These are phyloP conservation scores for Cephaloascus albidus DNA, from an alignment of 805 yeast genomes.

Conservation along the genomic window DNA sequence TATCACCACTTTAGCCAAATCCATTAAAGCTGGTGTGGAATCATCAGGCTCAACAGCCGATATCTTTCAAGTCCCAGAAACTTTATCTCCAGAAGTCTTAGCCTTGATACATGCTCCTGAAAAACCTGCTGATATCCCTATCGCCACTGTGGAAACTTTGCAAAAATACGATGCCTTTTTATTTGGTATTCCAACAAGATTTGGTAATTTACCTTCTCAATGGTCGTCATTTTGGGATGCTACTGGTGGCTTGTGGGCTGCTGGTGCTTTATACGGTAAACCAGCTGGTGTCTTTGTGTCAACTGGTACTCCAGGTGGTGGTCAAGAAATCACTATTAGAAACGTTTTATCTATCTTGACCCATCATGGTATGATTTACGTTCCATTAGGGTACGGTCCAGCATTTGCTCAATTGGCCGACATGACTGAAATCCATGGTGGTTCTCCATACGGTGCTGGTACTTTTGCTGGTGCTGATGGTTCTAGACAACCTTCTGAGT, in stretches of 20 bases:
- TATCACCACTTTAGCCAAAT: slow-evolving; percentile 56
- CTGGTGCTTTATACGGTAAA: slow-evolving; percentile 65
- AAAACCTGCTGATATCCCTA: slow-evolving; percentile 49
- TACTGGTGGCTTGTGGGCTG: slow-evolving; percentile 75
- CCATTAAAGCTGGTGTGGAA: slow-evolving; percentile 58
- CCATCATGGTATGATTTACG: slow-evolving; percentile 75
- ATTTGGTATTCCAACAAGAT: slow-evolving; percentile 84
- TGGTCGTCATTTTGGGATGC: slow-evolving; percentile 68
- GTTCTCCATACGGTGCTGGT: slow-evolving; percentile 86
- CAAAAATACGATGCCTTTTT: slow-evolving; percentile 67
- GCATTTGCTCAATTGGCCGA: slow-evolving; percentile 44
- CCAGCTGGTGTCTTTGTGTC: slow-evolving; percentile 65
- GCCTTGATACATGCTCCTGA: slow-evolving; percentile 52
- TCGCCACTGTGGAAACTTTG: slow-evolving; percentile 52
- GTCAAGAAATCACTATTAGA: slow-evolving; percentile 66
- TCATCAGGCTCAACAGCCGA: slow-evolving; percentile 63
- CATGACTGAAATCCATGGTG: slow-evolving; percentile 65
- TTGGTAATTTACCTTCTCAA: slow-evolving; percentile 75
- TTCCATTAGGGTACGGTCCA: slow-evolving; percentile 68
- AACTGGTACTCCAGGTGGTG: slow-evolving; percentile 74
- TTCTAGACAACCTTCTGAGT: slow-evolving; percentile 52
- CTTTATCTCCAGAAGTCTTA: slow-evolving; percentile 53
- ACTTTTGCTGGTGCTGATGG: slow-evolving; percentile 72
- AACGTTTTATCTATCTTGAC: slow-evolving; percentile 55
- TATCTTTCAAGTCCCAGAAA: slow-evolving; percentile 70